A percentile compares a stretch with the other conserved stretches of the same genome.
Evolutionary conservation across 345 rosid species (phyloP).

Genomic region (Leavenworthia alabamica): DNA sequence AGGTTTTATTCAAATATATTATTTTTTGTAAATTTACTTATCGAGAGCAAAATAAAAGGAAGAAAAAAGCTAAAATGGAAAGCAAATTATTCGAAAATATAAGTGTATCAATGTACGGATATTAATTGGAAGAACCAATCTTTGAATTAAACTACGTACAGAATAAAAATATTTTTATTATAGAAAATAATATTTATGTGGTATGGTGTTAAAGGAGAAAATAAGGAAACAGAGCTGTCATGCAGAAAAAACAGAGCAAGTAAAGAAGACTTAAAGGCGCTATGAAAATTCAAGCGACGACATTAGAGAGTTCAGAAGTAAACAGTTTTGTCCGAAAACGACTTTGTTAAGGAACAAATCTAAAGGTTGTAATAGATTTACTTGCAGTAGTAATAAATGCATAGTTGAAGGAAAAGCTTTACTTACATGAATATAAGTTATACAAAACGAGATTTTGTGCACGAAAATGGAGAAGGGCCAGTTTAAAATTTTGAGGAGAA

Average conservation of each 20-base stretch:
- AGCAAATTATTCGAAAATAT: neutral
- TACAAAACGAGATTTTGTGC: constrained; percentile 25
- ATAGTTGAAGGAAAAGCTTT: neutral
- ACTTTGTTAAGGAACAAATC: constrained; percentile 12
- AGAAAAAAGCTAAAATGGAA: neutral
- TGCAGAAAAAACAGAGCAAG: constrained; percentile 10
- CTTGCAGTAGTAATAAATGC: neutral
- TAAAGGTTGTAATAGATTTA: neutral
- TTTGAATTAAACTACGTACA: too few relatives aligned
- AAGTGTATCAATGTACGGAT: neutral
- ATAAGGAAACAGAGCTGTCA: constrained; percentile 24
- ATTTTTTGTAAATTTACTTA: neutral
- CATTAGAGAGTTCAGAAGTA: constrained; percentile 7
- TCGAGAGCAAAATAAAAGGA: neutral
- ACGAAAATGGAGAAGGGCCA: constrained; percentile 29
- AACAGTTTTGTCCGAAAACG: constrained; percentile 20
- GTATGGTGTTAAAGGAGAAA: constrained; percentile 11
- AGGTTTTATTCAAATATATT: neutral
- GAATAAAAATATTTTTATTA: neutral
- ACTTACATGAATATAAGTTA: constrained; percentile 32
- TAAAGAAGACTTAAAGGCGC: neutral
- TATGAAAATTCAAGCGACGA: constrained; percentile 22
- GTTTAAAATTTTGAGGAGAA: constrained; percentile 18
- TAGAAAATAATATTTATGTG: neutral
- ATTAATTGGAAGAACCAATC: neutral